Evolutionary conservation across 1,284 basidiomycete genomes (phyloP), one percentile per base, ranked within the genome.

Genomic region (Ustilago crameri): DNA sequence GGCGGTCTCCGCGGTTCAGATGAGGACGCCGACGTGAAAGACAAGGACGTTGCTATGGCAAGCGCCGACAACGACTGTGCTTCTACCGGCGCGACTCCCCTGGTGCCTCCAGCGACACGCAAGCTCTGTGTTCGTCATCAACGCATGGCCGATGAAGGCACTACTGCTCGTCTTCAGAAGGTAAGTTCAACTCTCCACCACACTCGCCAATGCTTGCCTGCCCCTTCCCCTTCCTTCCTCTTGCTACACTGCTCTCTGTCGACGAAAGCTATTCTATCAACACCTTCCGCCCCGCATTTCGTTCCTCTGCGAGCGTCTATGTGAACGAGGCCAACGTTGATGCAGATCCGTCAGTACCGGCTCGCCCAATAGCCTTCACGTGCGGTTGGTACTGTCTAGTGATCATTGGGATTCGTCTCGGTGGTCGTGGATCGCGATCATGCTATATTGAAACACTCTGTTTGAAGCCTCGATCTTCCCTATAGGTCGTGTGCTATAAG

Each of bases 141-240:
- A 85, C 88, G 95, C 47, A 98, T 97, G 91, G 96, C 96, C 9
- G 95, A 98, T 85, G 91, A 96, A 83, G 93, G 93, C 22, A 93
- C 91, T 26, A 96, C 93, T 82, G 86, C 92, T 64, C 94, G 92
- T 85, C 87, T 98, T 15, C 96, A 98, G 85, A 90, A 91, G 87
- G 95, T 95, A 75, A 79, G 89, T 84, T 22, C n/a, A n/a, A n/a
- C n/a, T 37, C 17, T 14, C 10, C 9, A 22, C n/a, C n/a, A 12
- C 34, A 9, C 24, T 27, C 43, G 8, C 32, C 24, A 20, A 43
- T 52, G 34, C 40, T 42, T 26, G 34, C 32, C 50, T 22, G 26
- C 37, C 32, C 37, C 30, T 47, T 23, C 32, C 26, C 38, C 34
- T 41, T 32, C 37, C 26, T 24, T 40, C 34, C 32, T 49, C 53